Percentiles rank a stretch among this genome's conserved stretches.
Conservation (phyloP, 2,329 filamentous ascomycete species). For the Pseudopyricularia javanii region DNA sequence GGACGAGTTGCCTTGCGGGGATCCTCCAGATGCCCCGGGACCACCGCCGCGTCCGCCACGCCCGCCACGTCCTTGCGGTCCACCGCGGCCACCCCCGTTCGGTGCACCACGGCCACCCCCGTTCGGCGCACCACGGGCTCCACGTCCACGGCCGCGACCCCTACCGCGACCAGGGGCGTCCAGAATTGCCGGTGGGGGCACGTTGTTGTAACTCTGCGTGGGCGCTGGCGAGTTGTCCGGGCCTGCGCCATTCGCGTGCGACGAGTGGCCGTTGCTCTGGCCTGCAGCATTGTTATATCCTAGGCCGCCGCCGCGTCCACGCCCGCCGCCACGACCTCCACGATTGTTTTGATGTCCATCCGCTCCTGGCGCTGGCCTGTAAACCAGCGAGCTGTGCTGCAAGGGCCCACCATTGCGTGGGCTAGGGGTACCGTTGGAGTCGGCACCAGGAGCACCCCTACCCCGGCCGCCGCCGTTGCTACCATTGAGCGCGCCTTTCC, state of each 20-base stretch:
- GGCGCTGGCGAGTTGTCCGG: conserved; percentile 4
- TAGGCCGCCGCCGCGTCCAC: conserved; percentile 16
- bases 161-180: conserved; percentile 30
- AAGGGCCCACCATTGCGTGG: conserved; percentile 21
- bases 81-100: conserved; percentile 6
- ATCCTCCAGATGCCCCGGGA: background rate
- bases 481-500: conserved; percentile 43
- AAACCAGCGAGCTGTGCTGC: conserved; percentile 39
- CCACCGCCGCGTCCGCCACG: conserved; percentile 10
- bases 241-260: background rate
- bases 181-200: conserved; percentile 48
- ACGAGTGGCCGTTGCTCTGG: conserved; percentile 9
- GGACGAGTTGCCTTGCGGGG: background rate
- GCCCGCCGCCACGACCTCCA: conserved; percentile 8
- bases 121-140: conserved; percentile 21
- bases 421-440: conserved; percentile 5
- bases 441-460: conserved; percentile 14
- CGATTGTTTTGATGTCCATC: conserved; percentile 9
- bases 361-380: conserved; percentile 21
- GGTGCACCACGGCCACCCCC: conserved; percentile 15
- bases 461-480: conserved; percentile 24
- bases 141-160: conserved; percentile 25
- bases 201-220: conserved; percentile 34
- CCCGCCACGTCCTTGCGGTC: background rate
- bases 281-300: conserved; percentile 4